A percentile compares a stretch with the other conserved stretches of the same genome.
Conservation (phyloP, 2,329 filamentous ascomycete genomes). For the Nigrospora oryzae region DNA sequence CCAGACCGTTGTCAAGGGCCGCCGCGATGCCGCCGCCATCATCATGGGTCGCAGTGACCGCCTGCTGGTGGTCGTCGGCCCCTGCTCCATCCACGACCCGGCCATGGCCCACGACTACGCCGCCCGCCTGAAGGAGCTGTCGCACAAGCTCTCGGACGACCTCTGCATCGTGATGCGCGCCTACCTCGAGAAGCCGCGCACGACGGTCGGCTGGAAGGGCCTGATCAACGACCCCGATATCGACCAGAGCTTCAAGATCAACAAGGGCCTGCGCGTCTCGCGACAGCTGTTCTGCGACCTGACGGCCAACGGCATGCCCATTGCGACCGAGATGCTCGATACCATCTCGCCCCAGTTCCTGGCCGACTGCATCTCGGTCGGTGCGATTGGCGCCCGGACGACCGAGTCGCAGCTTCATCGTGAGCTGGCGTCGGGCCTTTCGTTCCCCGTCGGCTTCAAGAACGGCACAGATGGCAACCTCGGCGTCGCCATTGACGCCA, state of each 20-base stretch:
- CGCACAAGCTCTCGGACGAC: slow-evolving; percentile 73
- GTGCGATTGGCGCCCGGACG: slow-evolving; percentile 90
- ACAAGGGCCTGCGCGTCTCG: slow-evolving; percentile 92
- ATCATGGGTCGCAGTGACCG: slow-evolving; percentile 76
- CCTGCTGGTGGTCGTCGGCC: slow-evolving; percentile 87
- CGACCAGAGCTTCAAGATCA: slow-evolving; percentile 95
- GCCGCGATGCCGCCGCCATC: slow-evolving; percentile 61
- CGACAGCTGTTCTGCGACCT: slow-evolving; percentile 89
- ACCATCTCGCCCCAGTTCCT: slow-evolving; percentile 98
- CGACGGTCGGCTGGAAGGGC: slow-evolving; percentile 98
- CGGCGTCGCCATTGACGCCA: slow-evolving; percentile 88
- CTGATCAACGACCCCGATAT: slow-evolving; percentile 99
- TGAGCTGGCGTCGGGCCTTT: slow-evolving; percentile 88
- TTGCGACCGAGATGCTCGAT: slow-evolving; percentile 96
- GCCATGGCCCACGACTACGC: slow-evolving; percentile 83
- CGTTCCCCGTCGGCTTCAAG: slow-evolving; percentile 98
- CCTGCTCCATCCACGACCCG: slow-evolving; percentile 96
- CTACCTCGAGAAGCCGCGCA: slow-evolving; percentile 97
- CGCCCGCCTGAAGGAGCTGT: slow-evolving; percentile 64
- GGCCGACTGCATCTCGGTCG: slow-evolving; percentile 89
- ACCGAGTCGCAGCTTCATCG: slow-evolving; percentile 96
- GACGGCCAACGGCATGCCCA: slow-evolving; percentile 80
- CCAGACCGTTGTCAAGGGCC: slow-evolving; percentile 62
- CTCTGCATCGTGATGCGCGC: slow-evolving; percentile 94
- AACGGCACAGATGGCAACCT: slow-evolving; percentile 95